These are phyloP conservation scores for Triadica sebifera DNA, from an alignment of 345 rosid genomes.

Conservation along the genomic window DNA sequence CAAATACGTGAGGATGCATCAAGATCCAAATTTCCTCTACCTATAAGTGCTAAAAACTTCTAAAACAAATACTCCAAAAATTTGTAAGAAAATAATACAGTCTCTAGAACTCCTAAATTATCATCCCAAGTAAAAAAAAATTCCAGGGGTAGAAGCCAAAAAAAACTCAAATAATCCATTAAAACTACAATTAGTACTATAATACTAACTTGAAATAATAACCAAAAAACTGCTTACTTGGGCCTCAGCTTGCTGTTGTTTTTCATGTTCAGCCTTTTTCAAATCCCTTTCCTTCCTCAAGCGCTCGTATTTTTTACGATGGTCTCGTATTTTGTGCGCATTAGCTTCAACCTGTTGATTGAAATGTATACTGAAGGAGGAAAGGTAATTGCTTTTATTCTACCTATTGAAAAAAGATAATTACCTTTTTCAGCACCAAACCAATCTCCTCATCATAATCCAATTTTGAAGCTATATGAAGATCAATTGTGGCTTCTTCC, in stretches of 20 bases:
- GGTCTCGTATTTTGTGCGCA: conserved; percentile 68
- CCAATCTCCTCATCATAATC: conserved; percentile 84
- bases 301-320: conserved; percentile 66
- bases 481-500: conserved; percentile 78
- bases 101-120: background rate
- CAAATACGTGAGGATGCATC: background rate
- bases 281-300: conserved; percentile 60
- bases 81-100: background rate
- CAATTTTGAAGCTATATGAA: conserved; percentile 74
- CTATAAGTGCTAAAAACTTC: background rate
- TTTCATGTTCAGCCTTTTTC: conserved; percentile 49
- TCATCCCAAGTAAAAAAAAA: too few species aligned
- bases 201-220: background rate
- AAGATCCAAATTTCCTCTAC: background rate
- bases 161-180: background rate
- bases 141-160: background rate
- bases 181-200: too few species aligned
- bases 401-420: background rate
- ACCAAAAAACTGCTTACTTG: conserved; percentile 39
- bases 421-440: conserved; percentile 65
- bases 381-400: conserved; percentile 3
- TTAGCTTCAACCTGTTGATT: conserved; percentile 74
- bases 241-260: conserved; percentile 45
- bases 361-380: conserved; percentile 8
- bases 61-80: background rate